These are phyloP conservation scores for Penicillium crustosum DNA, from an alignment of 2,329 filamentous ascomycete species.

Conservation along the genomic window DNA sequence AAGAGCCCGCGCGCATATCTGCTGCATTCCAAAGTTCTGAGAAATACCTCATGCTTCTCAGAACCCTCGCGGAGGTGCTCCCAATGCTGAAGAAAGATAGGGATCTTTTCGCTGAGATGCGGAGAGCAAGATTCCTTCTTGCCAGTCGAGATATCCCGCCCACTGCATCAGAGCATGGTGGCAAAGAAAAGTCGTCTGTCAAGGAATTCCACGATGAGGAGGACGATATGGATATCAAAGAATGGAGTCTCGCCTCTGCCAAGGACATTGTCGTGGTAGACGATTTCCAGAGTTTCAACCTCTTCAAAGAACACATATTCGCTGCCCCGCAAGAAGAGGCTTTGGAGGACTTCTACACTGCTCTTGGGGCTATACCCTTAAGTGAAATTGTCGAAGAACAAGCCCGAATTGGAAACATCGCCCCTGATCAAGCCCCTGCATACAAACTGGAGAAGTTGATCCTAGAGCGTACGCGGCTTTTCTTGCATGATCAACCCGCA, in stretches of 20 bases:
- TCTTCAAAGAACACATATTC: constrained; percentile 82
- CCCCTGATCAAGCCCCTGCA: constrained; percentile 67
- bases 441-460: constrained; percentile 74
- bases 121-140: constrained; percentile 71
- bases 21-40: constrained; percentile 76
- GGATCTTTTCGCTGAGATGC: constrained; percentile 73
- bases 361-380: constrained; percentile 74
- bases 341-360: constrained; percentile 79
- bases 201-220: constrained; percentile 55
- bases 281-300: constrained; percentile 82
- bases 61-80: constrained; percentile 74
- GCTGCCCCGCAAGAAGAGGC: constrained; percentile 87
- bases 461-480: constrained; percentile 82
- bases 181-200: constrained; percentile 19
- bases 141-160: constrained; percentile 72
- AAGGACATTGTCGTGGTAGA: constrained; percentile 75
- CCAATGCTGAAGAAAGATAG: constrained; percentile 73
- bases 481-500: constrained; percentile 77
- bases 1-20: constrained; percentile 78
- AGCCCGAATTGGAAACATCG: constrained; percentile 66
- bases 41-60: constrained; percentile 81
- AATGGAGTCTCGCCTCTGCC: constrained; percentile 75
- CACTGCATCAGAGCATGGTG: constrained; percentile 19
- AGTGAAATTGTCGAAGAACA: constrained; percentile 77
- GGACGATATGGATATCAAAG: constrained; percentile 65